Evolutionary conservation across 2,329 filamentous ascomycete genomes (phyloP).

Genomic region (Colletotrichum neosansevieriae): DNA sequence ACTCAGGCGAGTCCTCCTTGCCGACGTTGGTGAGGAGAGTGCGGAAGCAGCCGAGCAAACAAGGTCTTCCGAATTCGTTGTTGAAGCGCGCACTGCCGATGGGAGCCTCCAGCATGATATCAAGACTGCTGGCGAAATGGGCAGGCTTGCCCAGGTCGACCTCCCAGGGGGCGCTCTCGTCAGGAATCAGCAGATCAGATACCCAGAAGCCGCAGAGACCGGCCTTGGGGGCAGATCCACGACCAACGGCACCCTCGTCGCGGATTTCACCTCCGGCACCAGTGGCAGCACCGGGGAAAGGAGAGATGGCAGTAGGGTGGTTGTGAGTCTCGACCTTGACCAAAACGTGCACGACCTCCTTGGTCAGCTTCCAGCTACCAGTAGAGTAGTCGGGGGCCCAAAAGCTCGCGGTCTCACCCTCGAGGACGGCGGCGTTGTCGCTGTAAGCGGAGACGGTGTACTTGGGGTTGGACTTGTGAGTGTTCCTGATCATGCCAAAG

Average conservation of each 20-base stretch:
- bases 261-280: conserved; percentile 96
- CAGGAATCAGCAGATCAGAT: conserved; percentile 92
- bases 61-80: conserved; percentile 96
- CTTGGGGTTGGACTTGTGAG: conserved; percentile 83
- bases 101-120: conserved; percentile 98
- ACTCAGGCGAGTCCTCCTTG: conserved; percentile 67
- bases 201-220: conserved; percentile 95
- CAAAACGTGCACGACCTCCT: conserved; percentile 88
- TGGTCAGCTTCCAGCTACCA: conserved; percentile 87
- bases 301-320: conserved; percentile 95
- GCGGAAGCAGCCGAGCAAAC: conserved; percentile 89
- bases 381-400: conserved; percentile 92
- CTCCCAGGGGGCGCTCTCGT: conserved; percentile 87
- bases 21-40: conserved; percentile 82
- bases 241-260: conserved; percentile 93
- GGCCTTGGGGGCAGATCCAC: conserved; percentile 92
- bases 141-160: conserved; percentile 87
- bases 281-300: conserved; percentile 92
- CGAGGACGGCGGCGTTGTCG: conserved; percentile 94
- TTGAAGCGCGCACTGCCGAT: conserved; percentile 97
- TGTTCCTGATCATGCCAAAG: conserved; percentile 97
- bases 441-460: conserved; percentile 96
- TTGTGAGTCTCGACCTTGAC: conserved; percentile 99
- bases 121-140: conserved; percentile 92
- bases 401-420: conserved; percentile 75